Conservation (phyloP, 148 eudicot species). For the Rhododendron simsii region DNA sequence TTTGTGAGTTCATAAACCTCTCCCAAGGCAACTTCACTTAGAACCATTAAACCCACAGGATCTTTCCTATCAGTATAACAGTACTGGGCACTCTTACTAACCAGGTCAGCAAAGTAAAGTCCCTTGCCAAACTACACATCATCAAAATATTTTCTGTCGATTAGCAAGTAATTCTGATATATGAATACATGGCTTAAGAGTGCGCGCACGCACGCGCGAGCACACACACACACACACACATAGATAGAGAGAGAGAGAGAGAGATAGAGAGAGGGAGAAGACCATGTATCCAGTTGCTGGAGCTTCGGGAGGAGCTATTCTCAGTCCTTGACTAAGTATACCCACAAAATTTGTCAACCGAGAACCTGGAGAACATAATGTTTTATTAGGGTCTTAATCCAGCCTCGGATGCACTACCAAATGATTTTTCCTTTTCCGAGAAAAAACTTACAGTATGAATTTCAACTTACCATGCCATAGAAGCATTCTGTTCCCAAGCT, state of each 20-base stretch:
- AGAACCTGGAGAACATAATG: constrained; percentile 54
- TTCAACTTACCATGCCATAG: constrained; percentile 86
- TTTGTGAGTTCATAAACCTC: constrained; percentile 71
- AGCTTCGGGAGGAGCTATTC: constrained; percentile 99
- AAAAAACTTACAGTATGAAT: not conserved
- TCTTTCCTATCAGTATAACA: constrained; percentile 78
- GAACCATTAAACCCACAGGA: constrained; percentile 93
- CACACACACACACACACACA: not conserved
- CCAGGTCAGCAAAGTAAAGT: constrained; percentile 94
- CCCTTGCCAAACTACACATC: constrained; percentile 93
- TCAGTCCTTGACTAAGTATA: constrained; percentile 92
- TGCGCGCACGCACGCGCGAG: not conserved
- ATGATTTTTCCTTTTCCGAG: not conserved
- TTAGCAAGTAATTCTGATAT: not conserved
- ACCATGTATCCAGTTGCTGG: constrained; percentile 99
- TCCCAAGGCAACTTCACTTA: constrained; percentile 97
- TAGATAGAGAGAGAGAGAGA: not conserved
- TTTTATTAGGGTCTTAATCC: not conserved
- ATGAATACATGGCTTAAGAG: not conserved
- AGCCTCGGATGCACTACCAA: not conserved
- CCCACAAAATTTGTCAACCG: constrained; percentile 97
- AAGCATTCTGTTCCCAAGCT: constrained; percentile 93
- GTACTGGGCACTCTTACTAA: constrained; percentile 99
- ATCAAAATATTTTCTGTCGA: not conserved
- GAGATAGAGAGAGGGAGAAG: constrained; percentile 20